These are phyloP conservation scores for Colletotrichum higginsianum DNA, from an alignment of 2,329 filamentous ascomycete genomes.

Conservation along the genomic window DNA sequence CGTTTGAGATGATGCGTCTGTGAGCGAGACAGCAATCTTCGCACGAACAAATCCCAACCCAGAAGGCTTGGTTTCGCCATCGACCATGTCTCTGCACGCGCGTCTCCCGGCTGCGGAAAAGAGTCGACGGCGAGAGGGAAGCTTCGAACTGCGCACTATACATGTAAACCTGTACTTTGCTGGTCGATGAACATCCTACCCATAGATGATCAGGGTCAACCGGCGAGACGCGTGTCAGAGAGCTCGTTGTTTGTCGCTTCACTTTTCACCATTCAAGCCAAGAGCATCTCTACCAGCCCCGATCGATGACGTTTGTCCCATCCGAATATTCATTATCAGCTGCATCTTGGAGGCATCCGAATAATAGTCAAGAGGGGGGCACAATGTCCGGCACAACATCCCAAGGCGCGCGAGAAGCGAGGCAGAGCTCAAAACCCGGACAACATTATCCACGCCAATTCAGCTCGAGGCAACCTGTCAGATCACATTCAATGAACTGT, in stretches of 20 bases:
- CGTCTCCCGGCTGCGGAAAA: background rate
- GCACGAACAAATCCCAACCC: background rate
- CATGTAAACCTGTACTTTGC: too few species aligned
- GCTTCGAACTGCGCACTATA: background rate
- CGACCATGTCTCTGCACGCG: background rate
- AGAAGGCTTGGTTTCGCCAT: background rate
- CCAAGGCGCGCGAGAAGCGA: background rate
- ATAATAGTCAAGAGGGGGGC: too few species aligned
- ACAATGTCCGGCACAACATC: too few species aligned
- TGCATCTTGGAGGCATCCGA: too few species aligned
- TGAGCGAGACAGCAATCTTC: background rate
- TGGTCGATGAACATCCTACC: background rate
- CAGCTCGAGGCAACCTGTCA: background rate
- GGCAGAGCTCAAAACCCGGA: too few species aligned
- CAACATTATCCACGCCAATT: background rate
- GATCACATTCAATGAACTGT: background rate
- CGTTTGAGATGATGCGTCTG: background rate
- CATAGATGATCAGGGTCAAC: background rate
- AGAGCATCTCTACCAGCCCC: too few species aligned
- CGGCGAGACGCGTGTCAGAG: background rate
- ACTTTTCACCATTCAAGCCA: too few species aligned
- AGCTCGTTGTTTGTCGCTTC: background rate
- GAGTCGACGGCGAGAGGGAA: too few species aligned
- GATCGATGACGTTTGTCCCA: background rate
- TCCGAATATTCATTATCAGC: rapidly evolving